Evolutionary conservation across 169 alveolate genomes (phyloP).

Genomic region (Plasmodium fragile): DNA sequence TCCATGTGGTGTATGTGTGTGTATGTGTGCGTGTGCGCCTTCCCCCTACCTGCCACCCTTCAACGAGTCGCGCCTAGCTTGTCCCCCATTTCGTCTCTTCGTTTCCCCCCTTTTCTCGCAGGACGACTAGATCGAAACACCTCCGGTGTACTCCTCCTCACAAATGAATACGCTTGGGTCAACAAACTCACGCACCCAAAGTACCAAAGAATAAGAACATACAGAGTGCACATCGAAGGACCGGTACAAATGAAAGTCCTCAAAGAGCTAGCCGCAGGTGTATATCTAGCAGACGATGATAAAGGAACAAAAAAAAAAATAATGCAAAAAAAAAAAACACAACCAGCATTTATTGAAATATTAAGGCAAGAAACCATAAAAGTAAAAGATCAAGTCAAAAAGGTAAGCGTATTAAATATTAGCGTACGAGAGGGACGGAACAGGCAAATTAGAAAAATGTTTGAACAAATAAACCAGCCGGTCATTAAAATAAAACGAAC

Average conservation of each 20-base stretch:
- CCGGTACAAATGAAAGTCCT: slow-evolving; percentile 52
- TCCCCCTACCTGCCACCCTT: no score
- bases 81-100: background rate
- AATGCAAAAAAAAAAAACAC: slow-evolving; percentile 25
- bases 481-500: slow-evolving; percentile 71
- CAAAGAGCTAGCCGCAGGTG: slow-evolving; percentile 54
- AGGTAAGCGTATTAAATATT: slow-evolving; percentile 47
- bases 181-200: slow-evolving; percentile 74
- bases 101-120: background rate
- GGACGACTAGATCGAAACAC: slow-evolving; percentile 74
- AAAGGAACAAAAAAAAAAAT: background rate
- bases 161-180: slow-evolving; percentile 65
- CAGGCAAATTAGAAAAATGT: slow-evolving; percentile 74
- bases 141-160: slow-evolving; percentile 70
- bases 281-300: slow-evolving; percentile 38
- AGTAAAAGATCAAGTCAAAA: slow-evolving; percentile 53
- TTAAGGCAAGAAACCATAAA: slow-evolving; percentile 61
- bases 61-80: no score
- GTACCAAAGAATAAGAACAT: slow-evolving; percentile 67
- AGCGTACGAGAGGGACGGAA: slow-evolving; percentile 76
- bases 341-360: slow-evolving; percentile 76
- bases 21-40: background rate
- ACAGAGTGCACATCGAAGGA: slow-evolving; percentile 66
- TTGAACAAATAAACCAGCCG: slow-evolving; percentile 76
- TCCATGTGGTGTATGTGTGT: background rate